Evolutionary conservation across 169 alveolate species (phyloP).

Genomic region (Cryptosporidium felis): DNA sequence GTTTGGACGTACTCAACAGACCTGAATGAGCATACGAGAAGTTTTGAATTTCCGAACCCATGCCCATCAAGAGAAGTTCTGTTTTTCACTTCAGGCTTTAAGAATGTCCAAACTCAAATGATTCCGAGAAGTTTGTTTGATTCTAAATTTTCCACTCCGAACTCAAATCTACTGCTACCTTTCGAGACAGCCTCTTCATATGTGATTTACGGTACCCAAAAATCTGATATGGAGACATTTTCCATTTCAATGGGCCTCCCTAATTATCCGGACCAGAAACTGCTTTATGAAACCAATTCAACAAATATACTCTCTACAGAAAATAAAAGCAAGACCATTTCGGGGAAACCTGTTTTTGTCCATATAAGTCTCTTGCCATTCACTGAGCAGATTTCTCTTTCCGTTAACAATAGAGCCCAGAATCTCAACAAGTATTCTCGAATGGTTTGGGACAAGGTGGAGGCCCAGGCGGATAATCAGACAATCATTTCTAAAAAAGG

Average conservation of each 20-base stretch:
- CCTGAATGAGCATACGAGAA: slow-evolving; percentile 56
- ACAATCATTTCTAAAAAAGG: slow-evolving; percentile 18
- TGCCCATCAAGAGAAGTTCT: slow-evolving; percentile 69
- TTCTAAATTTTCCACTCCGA: slow-evolving; percentile 55
- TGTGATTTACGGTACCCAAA: slow-evolving; percentile 70
- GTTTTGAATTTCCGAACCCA: slow-evolving; percentile 69
- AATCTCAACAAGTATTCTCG: slow-evolving; percentile 8
- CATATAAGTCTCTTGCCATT: slow-evolving; percentile 64
- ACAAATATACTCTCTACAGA: slow-evolving; percentile 19
- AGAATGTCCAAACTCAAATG: slow-evolving; percentile 56
- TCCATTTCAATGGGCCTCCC: slow-evolving; percentile 56
- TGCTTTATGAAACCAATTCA: slow-evolving; percentile 52
- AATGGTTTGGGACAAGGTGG: slow-evolving; percentile 33
- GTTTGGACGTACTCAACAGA: slow-evolving; percentile 70
- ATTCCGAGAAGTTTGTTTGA: slow-evolving; percentile 63
- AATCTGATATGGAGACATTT: slow-evolving; percentile 45
- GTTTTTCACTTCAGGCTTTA: slow-evolving; percentile 65
- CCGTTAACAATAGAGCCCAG: slow-evolving; percentile 60
- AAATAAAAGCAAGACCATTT: slow-evolving; percentile 16
- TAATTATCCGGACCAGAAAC: slow-evolving; percentile 62
- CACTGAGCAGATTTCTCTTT: slow-evolving; percentile 57
- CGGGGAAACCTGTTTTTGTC: slow-evolving; percentile 57
- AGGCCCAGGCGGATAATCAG: background rate
- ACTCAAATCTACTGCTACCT: slow-evolving; percentile 47
- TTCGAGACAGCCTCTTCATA: slow-evolving; percentile 68